phyloP scores from a whole-genome alignment of 1,284 basidiomycete species.

The Cutaneotrichosporon cutaneum region DNA sequence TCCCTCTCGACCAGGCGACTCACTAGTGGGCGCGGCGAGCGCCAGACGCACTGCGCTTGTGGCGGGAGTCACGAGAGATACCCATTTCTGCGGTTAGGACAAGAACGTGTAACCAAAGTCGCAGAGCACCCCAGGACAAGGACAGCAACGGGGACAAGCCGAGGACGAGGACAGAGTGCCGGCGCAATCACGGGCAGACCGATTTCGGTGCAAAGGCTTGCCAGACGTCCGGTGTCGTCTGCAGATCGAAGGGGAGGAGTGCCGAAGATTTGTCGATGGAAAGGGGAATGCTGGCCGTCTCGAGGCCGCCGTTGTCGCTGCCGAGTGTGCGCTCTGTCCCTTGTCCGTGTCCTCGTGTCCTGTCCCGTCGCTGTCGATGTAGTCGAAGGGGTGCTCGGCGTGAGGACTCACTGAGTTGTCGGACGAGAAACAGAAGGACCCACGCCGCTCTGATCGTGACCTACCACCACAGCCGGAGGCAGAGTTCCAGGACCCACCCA shows the following conservation, averaged over 20 bases:
- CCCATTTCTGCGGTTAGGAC: conserved; percentile 7
- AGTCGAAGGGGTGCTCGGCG: not conserved
- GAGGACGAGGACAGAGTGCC: not conserved
- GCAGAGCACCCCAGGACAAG: not conserved
- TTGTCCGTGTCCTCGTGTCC: not conserved
- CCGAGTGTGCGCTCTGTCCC: not conserved
- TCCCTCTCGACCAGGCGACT: not conserved
- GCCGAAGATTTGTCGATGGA: conserved; percentile 3
- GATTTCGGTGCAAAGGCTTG: not conserved
- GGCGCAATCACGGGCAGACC: not conserved
- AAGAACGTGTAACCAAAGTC: not conserved
- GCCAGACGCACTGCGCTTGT: conserved; percentile 90
- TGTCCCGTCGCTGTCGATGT: conserved; percentile 7
- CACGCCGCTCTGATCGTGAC: not conserved
- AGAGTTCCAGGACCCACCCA: not conserved
- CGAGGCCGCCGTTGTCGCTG: not conserved
- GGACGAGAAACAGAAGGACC: conserved; percentile 7
- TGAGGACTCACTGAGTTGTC: conserved; percentile 8
- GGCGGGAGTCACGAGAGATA: conserved; percentile 87
- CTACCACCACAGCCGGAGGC: not conserved
- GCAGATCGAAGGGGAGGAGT: not conserved
- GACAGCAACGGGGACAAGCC: not conserved
- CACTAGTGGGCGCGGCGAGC: conserved; percentile 78
- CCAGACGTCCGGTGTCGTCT: too few relatives aligned
- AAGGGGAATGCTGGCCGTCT: not conserved